These are phyloP conservation scores for Myxozyma udenii DNA, from an alignment of 805 yeast species.

Conservation along the genomic window DNA sequence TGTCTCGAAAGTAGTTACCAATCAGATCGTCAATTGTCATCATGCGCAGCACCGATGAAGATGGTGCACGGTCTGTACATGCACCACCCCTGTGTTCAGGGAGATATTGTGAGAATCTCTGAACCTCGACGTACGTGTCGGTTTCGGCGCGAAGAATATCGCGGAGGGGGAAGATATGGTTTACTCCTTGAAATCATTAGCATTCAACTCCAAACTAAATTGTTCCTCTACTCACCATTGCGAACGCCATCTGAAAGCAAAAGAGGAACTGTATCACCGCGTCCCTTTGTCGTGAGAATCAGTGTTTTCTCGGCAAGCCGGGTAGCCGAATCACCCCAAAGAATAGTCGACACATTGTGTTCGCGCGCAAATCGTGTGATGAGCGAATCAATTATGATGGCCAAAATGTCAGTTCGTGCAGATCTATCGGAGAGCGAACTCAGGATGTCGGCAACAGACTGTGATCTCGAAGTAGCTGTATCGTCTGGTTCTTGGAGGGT, in stretches of 20 bases:
- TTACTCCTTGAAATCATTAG: conserved; percentile 33
- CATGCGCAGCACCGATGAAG: conserved; percentile 54
- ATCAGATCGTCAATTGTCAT: conserved; percentile 82
- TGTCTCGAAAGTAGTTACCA: conserved; percentile 62
- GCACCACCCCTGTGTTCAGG: too few species aligned
- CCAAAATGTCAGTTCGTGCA: conserved; percentile 59
- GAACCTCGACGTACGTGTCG: conserved; percentile 50
- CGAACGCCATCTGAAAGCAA: conserved; percentile 22
- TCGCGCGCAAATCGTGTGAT: conserved; percentile 48
- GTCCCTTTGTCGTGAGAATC: conserved; percentile 76
- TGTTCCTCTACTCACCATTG: conserved; percentile 8
- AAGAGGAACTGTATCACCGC: conserved; percentile 66
- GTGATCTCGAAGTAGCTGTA: not conserved
- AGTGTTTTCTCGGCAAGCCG: conserved; percentile 76
- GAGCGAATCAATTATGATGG: conserved; percentile 48
- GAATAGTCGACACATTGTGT: conserved; percentile 51
- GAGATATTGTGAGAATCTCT: conserved; percentile 41
- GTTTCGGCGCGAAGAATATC: conserved; percentile 73
- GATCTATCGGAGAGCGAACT: conserved; percentile 50
- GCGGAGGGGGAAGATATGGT: conserved; percentile 65
- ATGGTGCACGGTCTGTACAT: too few species aligned
- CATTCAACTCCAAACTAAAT: not conserved
- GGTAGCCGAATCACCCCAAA: conserved; percentile 80
- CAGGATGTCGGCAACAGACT: conserved; percentile 40
- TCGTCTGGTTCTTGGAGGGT: not conserved